Conservation (phyloP, 371 early-diverging fungal species). For the Syncephalastrum contaminatum region DNA sequence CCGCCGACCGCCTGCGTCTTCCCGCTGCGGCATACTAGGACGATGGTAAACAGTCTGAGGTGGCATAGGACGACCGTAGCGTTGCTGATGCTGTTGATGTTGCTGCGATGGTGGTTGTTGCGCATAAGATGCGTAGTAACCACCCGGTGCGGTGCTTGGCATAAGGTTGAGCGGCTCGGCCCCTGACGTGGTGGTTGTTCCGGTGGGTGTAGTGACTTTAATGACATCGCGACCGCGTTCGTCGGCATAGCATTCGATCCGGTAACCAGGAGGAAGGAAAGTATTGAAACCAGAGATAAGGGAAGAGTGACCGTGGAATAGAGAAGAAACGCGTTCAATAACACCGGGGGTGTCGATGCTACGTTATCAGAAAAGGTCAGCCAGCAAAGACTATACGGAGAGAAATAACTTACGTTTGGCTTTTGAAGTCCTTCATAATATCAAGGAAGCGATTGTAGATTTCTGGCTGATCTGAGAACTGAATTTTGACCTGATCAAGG, state of each 20-base stretch:
- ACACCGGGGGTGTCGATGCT: constrained; percentile 98
- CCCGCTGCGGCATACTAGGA: constrained; percentile 23
- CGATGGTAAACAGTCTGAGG: constrained; percentile 11
- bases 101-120: constrained; percentile 18
- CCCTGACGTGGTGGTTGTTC: constrained; percentile 60
- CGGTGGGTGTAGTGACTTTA: constrained; percentile 87
- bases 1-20: constrained; percentile 15
- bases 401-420: constrained; percentile 72
- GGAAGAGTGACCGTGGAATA: constrained; percentile 92
- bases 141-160: background rate
- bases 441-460: constrained; percentile 98
- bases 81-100: constrained; percentile 8
- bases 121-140: constrained; percentile 11
- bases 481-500: constrained; percentile 95
- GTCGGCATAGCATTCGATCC: constrained; percentile 84
- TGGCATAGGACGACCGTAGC: background rate
- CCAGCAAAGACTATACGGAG: background rate
- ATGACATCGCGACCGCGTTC: constrained; percentile 69
- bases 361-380: background rate
- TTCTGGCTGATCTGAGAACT: constrained; percentile 91
- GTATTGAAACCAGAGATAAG: constrained; percentile 99
- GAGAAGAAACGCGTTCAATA: constrained; percentile 92
- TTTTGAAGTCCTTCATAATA: constrained; percentile 99
- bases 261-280: constrained; percentile 97
- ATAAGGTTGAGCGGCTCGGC: constrained; percentile 41